phyloP scores from a whole-genome alignment of 1,139 yeast species.

The Candida sp. region DNA sequence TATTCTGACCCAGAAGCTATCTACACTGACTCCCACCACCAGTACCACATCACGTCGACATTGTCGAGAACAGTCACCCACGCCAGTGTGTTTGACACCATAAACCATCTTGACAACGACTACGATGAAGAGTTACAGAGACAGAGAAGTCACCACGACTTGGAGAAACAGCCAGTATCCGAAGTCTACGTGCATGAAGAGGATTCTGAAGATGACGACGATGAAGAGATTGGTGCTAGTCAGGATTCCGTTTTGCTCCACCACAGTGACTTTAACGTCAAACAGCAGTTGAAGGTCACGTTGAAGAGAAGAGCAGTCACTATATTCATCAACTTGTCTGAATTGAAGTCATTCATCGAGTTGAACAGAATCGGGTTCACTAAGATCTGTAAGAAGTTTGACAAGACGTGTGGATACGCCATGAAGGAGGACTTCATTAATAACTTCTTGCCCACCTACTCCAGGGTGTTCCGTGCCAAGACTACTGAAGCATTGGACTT shows the following conservation, averaged over 20 bases:
- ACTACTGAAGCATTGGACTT: slow-evolving; percentile 48
- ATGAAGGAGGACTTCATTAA: slow-evolving; percentile 58
- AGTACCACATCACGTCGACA: slow-evolving; percentile 27
- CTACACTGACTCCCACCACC: slow-evolving; percentile 25
- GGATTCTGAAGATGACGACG: slow-evolving; percentile 45
- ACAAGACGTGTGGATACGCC: slow-evolving; percentile 72
- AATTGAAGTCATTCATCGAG: slow-evolving; percentile 80
- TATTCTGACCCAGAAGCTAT: slow-evolving; percentile 16
- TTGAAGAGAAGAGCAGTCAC: slow-evolving; percentile 70
- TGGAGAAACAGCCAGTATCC: slow-evolving; percentile 23
- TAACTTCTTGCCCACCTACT: slow-evolving; percentile 44
- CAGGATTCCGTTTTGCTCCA: slow-evolving; percentile 44
- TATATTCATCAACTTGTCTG: slow-evolving; percentile 78
- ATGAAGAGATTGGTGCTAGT: slow-evolving; percentile 39
- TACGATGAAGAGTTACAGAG: slow-evolving; percentile 5
- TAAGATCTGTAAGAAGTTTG: slow-evolving; percentile 89
- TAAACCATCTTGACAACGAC: slow-evolving; percentile 26
- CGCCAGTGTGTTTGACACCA: slow-evolving; percentile 31
- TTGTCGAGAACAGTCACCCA: slow-evolving; percentile 33
- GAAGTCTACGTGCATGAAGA: slow-evolving; percentile 23
- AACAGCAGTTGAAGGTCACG: slow-evolving; percentile 62
- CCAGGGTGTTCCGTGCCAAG: slow-evolving; percentile 47
- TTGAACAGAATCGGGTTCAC: slow-evolving; percentile 87
- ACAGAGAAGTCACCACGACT: slow-evolving; percentile 13
- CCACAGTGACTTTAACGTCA: slow-evolving; percentile 51